phyloP scores from a whole-genome alignment of 2,329 filamentous ascomycete genomes.

The Emmonsiellopsis sp. region DNA sequence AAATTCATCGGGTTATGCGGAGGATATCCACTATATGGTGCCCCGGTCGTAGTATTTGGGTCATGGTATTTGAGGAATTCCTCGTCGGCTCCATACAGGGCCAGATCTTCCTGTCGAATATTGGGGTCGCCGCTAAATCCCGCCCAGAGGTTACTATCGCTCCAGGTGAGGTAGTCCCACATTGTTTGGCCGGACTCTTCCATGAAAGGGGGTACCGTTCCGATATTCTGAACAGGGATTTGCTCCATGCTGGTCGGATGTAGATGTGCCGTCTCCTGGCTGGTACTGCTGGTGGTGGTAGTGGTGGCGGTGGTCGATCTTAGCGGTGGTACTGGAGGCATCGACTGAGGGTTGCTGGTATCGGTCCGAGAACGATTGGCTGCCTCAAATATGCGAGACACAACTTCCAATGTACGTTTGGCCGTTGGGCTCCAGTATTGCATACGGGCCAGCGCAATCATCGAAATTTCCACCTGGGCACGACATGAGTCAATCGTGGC shows the following conservation, averaged over 20 bases:
- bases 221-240: conserved; percentile 12
- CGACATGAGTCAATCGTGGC: conserved; percentile 44
- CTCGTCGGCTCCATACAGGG: conserved; percentile 20
- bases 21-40: not conserved
- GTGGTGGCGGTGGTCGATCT: not conserved
- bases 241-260: not conserved
- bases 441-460: conserved; percentile 40
- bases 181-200: conserved; percentile 24
- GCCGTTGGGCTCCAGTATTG: conserved; percentile 58
- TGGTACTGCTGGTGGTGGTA: not conserved
- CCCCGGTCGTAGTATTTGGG: conserved; percentile 14
- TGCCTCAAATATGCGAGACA: conserved; percentile 56
- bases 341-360: conserved; percentile 4
- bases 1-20: not conserved
- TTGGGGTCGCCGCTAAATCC: conserved; percentile 19
- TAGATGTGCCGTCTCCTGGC: no score
- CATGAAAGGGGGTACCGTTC: conserved; percentile 19
- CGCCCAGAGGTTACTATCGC: conserved; percentile 25
- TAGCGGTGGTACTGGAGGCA: not conserved
- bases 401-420: conserved; percentile 53
- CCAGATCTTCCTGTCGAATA: conserved; percentile 14
- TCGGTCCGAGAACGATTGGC: conserved; percentile 22
- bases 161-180: conserved; percentile 32
- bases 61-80: conserved; percentile 6
- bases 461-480: conserved; percentile 46